phyloP scores from a whole-genome alignment of 768 basidiomycete species.

The Phylloporus arenicola region DNA sequence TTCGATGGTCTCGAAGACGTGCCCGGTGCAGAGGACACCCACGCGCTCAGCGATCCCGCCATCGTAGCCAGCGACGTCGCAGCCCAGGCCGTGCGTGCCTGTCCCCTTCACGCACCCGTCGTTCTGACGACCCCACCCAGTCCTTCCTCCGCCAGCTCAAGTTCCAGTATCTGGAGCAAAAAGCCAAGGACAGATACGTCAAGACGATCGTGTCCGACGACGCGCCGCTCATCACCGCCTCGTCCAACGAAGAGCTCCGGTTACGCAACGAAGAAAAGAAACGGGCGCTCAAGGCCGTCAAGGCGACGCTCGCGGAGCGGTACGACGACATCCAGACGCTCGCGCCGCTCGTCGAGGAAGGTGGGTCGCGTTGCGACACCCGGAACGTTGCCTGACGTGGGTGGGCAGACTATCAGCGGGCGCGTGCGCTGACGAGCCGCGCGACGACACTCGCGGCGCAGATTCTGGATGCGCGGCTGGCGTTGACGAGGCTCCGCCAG shows the following conservation, averaged over 20 bases:
- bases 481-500: too few species aligned
- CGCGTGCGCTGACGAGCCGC: slow-evolving; percentile 46
- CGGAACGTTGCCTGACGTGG: neutral
- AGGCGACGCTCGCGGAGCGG: slow-evolving; percentile 55
- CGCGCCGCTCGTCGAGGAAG: slow-evolving; percentile 66
- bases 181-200: slow-evolving; percentile 85
- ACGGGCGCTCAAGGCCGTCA: slow-evolving; percentile 56
- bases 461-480: slow-evolving; percentile 78
- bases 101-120: neutral
- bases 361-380: slow-evolving; percentile 16
- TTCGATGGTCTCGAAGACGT: slow-evolving; percentile 29
- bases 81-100: slow-evolving; percentile 50
- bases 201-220: slow-evolving; percentile 85
- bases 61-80: slow-evolving; percentile 55
- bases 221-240: slow-evolving; percentile 71
- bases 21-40: slow-evolving; percentile 18
- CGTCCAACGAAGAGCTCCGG: slow-evolving; percentile 67
- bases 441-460: slow-evolving; percentile 62
- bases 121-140: slow-evolving; percentile 30
- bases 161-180: slow-evolving; percentile 85
- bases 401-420: slow-evolving; percentile 52
- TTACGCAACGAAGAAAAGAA: slow-evolving; percentile 67
- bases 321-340: slow-evolving; percentile 57
- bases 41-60: slow-evolving; percentile 43
- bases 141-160: slow-evolving; percentile 76